phyloP scores from a whole-genome alignment of 1,139 yeast genomes.

The Yamadazyma blattariae region DNA sequence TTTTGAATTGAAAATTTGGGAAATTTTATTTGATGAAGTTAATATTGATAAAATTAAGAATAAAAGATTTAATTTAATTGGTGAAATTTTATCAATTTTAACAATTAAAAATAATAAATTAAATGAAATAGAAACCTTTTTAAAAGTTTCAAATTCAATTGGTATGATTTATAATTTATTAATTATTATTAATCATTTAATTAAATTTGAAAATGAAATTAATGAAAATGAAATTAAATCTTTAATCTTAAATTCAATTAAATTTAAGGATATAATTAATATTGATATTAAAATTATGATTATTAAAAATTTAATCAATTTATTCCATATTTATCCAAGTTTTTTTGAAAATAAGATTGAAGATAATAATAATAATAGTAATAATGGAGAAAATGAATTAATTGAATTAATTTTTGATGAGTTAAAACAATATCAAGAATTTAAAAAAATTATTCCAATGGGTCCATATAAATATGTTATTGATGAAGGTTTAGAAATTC shows the following conservation, averaged over 20 bases:
- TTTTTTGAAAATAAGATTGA: too few relatives aligned
- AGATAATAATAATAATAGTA: conserved; percentile 20
- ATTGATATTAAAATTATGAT: conserved; percentile 40
- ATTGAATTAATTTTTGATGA: conserved; percentile 47
- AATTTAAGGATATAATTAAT: conserved; percentile 23
- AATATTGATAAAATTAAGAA: conserved; percentile 6
- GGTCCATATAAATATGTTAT: conserved; percentile 86
- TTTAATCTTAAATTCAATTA: conserved; percentile 12
- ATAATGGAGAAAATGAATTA: background rate
- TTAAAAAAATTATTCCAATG: conserved; percentile 69
- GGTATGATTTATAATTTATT: conserved; percentile 28
- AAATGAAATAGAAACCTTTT: conserved; percentile 15
- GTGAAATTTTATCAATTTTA: conserved; percentile 29
- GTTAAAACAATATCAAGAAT: conserved; percentile 52
- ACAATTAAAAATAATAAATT: conserved; percentile 16
- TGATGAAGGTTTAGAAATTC: conserved; percentile 73
- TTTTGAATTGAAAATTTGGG: conserved; percentile 8
- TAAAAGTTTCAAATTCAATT: conserved; percentile 11
- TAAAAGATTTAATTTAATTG: conserved; percentile 23
- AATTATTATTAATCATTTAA: conserved; percentile 32
- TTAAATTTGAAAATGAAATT: conserved; percentile 18
- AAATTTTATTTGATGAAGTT: conserved; percentile 7
- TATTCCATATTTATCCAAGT: conserved; percentile 57
- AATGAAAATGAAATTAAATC: conserved; percentile 8
- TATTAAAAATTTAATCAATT: conserved; percentile 14